Evolutionary conservation across 2,329 filamentous ascomycete genomes (phyloP), one percentile per base, ranked within the genome.

Genomic region (Arachnomyces sp.): DNA sequence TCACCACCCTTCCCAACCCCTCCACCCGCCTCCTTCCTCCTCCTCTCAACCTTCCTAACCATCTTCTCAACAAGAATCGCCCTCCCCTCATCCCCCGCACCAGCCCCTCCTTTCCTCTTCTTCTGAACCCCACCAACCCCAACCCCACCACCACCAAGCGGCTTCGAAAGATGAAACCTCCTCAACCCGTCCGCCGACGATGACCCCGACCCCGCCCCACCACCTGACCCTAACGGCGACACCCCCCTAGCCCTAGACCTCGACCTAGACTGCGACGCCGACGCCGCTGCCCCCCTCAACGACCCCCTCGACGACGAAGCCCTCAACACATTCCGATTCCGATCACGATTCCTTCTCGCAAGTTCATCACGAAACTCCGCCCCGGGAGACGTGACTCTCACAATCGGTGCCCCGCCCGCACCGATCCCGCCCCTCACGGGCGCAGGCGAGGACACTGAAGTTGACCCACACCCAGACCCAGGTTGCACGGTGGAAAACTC

Each of bases 51-150:
- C 17, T 50, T 54, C 9, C 55, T 54, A 16, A 51, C 49, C 7
- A 63, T 43, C 41, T 66, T 63, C 45, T 66, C 64, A 18, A 67
- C 62, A 6, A 67, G 48, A 28, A 67, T 57, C 2, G 61, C 63
- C 17, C 63, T 54, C 8, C 49, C 49, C 12, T 50, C 48, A 3
- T 36, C 34, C 3, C 53, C 48, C 7, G 50, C 51, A 11, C 49
- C 55, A 5, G 43, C 42, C 5, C 20, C 20, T 25, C n/a, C n/a
- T n/a, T n/a, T n/a, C 36, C 52, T 56, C 18, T 56, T 58, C 40
- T 64, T 63, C 45, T 64, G 57, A 28, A 64, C 51, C 7, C 64
- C 61, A 12, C 53, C 53, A 2, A 51, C 7, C 25, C 36, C 38
- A 7, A 12, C 28, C 12, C 36, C 36, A 29, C 39, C 37, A 25